phyloP scores from a whole-genome alignment of 345 rosid genomes.

The Heritiera littoralis region DNA sequence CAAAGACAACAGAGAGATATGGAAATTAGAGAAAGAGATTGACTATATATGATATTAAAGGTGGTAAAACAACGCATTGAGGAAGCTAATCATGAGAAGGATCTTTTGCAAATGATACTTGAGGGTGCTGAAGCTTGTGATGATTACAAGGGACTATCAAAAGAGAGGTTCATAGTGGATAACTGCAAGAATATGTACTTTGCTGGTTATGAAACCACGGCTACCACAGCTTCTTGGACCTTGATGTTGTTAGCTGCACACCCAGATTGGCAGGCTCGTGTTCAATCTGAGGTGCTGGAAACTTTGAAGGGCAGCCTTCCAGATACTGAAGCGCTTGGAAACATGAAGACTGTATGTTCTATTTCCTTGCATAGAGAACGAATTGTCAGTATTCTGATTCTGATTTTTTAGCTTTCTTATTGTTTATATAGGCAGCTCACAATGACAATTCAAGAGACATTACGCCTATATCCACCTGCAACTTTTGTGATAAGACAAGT shows the following conservation, averaged over 20 bases:
- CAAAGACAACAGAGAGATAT: conserved; percentile 35
- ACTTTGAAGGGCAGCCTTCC: conserved; percentile 17
- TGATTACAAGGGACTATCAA: conserved; percentile 23
- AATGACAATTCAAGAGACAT: conserved; percentile 40
- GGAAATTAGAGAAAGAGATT: conserved; percentile 48
- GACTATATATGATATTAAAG: conserved; percentile 23
- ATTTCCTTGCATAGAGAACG: not conserved
- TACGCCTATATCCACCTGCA: conserved; percentile 43
- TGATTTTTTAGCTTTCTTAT: not conserved
- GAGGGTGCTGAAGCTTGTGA: conserved; percentile 26
- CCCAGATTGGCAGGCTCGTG: conserved; percentile 53
- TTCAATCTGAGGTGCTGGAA: conserved; percentile 39
- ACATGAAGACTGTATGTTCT: conserved; percentile 33
- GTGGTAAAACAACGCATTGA: conserved; percentile 32
- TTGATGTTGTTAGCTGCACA: conserved; percentile 40
- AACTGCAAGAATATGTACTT: conserved; percentile 57
- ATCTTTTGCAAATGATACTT: conserved; percentile 44
- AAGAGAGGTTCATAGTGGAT: conserved; percentile 40
- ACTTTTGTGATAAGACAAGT: conserved; percentile 27
- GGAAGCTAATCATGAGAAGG: conserved; percentile 23
- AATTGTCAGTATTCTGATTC: not conserved
- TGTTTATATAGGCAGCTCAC: conserved; percentile 29
- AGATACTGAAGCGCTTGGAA: conserved; percentile 29
- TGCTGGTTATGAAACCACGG: conserved; percentile 52
- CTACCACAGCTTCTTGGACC: conserved; percentile 41